Evolutionary conservation across 257 asterid genomes (phyloP), one percentile per base, ranked within the genome.

Genomic region (Solanum okadae): DNA sequence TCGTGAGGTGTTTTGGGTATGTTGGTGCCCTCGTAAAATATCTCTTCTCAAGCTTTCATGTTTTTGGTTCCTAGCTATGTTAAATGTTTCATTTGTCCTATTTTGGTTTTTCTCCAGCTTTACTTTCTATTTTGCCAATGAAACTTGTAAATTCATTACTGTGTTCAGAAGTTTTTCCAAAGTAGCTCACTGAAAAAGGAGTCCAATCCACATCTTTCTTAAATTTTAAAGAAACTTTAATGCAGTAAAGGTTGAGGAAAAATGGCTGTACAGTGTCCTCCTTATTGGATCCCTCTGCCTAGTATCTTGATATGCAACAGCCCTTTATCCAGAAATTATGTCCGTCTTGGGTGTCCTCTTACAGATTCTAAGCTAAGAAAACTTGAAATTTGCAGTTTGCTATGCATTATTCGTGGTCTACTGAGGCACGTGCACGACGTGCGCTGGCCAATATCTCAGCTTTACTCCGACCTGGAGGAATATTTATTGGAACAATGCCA

Each of bases 361-460:
- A 15, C 37, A 10, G 42, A 15, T 65, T 71, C 33, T 56, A 25
- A 87, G 81, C 76, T 44, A 44, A 81, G 46, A 89, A 88, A 85
- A 88, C 77, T 89, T 46, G 71, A 44, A 84, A 38, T 33, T 86
- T 93, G 93, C 95, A 97, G 99, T 96, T 97, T 92, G 99, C 99
- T 40, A 90, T 97, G 99, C 99, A 97, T 91, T 97, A 97, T 90
- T 97, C 99, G 16, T 96, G 99, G 99, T 97, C 99, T 33, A 95
- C 99, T 8, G 99, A 97, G 94, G 98, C 97, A 81, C 98, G 98
- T 90, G 99, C 99, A 61, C 91, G 99, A 63, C 93, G 96, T 56
- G 98, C 99, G 72, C 93, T 97, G 92, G 97, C 99, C 68, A 96
- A 97, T 91, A 94, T 97, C 77, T 96, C 99, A 78, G 98, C 98